These are phyloP conservation scores for Solanum sitiens DNA, from an alignment of 257 asterid species.

Conservation along the genomic window DNA sequence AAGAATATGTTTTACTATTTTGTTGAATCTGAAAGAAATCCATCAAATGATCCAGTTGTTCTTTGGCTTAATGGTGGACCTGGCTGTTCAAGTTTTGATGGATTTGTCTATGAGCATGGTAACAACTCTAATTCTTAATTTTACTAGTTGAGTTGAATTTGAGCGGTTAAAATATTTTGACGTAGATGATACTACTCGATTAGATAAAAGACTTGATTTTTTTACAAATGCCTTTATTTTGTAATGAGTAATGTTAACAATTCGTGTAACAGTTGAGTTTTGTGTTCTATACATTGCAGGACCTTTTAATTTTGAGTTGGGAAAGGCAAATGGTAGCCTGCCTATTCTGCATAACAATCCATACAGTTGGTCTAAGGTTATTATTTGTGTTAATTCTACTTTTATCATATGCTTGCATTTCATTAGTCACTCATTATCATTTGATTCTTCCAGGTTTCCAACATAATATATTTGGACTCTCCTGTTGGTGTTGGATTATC, in stretches of 20 bases:
- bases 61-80: constrained; percentile 99
- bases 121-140: neutral
- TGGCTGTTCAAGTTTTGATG: constrained; percentile 98
- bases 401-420: neutral
- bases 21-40: constrained; percentile 65
- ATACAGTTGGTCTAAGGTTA: constrained; percentile 94
- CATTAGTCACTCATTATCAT: neutral
- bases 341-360: constrained; percentile 83
- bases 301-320: constrained; percentile 77
- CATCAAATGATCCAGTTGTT: constrained; percentile 76
- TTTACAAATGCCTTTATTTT: neutral
- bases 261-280: neutral
- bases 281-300: constrained; percentile 32
- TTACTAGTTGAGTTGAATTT: neutral
- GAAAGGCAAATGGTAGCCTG: constrained; percentile 40
- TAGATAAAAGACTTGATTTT: neutral
- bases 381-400: constrained; percentile 1
- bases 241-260: neutral
- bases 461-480: constrained; percentile 68
- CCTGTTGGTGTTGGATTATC: constrained; percentile 94
- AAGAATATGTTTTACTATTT: constrained; percentile 77
- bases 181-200: neutral
- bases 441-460: constrained; percentile 52
- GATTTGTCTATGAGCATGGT: constrained; percentile 89
- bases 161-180: neutral